Conservation (phyloP, 768 basidiomycete genomes). For the Cubamyces lactineus region DNA sequence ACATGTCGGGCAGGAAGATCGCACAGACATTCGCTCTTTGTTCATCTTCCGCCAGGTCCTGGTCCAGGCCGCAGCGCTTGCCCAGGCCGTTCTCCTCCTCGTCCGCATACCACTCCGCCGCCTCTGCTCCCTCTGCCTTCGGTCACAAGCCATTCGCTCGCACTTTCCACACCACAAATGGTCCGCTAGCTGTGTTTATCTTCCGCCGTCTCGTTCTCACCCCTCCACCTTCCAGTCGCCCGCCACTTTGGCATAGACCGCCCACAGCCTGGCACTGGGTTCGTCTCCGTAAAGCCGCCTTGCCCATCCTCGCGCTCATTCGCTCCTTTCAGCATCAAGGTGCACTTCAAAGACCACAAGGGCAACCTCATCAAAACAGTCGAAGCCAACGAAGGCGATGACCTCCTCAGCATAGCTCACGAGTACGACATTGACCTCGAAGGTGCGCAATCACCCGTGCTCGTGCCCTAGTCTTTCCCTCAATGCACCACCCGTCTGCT, state of each 20-base stretch:
- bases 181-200: not conserved
- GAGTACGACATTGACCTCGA: slow-evolving; percentile 96
- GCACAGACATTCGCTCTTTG: not conserved
- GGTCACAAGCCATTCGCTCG: slow-evolving; percentile 1
- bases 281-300: slow-evolving; percentile 22
- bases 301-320: not conserved
- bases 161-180: slow-evolving; percentile 10
- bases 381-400: slow-evolving; percentile 93
- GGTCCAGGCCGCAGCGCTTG: too few relatives aligned
- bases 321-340: slow-evolving; percentile 64
- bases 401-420: slow-evolving; percentile 87
- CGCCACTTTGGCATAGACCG: slow-evolving; percentile 59
- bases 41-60: too few relatives aligned
- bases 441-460: slow-evolving; percentile 54
- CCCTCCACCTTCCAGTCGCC: slow-evolving; percentile 20
- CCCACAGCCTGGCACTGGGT: slow-evolving; percentile 75
- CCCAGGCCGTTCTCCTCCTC: too few relatives aligned
- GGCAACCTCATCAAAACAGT: slow-evolving; percentile 84
- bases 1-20: not conserved
- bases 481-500: not conserved
- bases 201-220: not conserved
- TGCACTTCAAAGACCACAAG: slow-evolving; percentile 89
- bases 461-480: not conserved
- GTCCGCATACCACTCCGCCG: too few relatives aligned
- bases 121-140: not conserved